Evolutionary conservation across 768 basidiomycete genomes (phyloP), one percentile per base, ranked within the genome.

Genomic region (Suillus lakei): DNA sequence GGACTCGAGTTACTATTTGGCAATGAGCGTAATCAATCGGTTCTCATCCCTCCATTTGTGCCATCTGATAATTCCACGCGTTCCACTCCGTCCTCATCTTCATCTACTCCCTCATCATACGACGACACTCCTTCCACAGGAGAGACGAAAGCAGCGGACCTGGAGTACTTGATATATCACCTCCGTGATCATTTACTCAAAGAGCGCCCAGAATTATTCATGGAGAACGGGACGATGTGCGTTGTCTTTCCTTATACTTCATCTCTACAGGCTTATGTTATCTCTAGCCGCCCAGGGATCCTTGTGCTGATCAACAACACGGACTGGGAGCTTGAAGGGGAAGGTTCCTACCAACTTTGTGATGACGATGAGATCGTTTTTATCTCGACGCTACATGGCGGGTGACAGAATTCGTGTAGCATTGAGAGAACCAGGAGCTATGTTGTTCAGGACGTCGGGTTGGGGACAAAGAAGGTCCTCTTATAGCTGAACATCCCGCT

Each of bases 281-380:
- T 13, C 44, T 38, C 1, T 72, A 97, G 98, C 44, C 95, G 98
- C 10, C 98, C 98, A 0, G 98, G 98, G 0, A 98, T 99, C 43
- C 82, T 99, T 4, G 97, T 99, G 4, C 83, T 99, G n/a, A 88
- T 99, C 62, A 99, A 99, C 72, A 93, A 97, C 71, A 93, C 93
- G 1, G 97, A 99, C 71, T 98, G 97, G 97, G 96, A 99, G 77
- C 82, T 99, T 7, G 97, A 98, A 75, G 95, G 95, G 39, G 97
- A 98, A 76, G 90, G 93, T 26, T 90, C 92, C 7, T 98, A 97
- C 74, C 81, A 79, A 67, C 79, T 99, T 64, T 80, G 91, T 74
- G 80, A 88, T 38, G 83, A 86, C 0, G 98, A 99, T 74, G 93
- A 96, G 79, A 86, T 99, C 67, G 94, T 98, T 18, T 97, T 99